These are phyloP conservation scores for Ceratocystis lukuohia DNA, from an alignment of 2,329 filamentous ascomycete species.

Conservation along the genomic window DNA sequence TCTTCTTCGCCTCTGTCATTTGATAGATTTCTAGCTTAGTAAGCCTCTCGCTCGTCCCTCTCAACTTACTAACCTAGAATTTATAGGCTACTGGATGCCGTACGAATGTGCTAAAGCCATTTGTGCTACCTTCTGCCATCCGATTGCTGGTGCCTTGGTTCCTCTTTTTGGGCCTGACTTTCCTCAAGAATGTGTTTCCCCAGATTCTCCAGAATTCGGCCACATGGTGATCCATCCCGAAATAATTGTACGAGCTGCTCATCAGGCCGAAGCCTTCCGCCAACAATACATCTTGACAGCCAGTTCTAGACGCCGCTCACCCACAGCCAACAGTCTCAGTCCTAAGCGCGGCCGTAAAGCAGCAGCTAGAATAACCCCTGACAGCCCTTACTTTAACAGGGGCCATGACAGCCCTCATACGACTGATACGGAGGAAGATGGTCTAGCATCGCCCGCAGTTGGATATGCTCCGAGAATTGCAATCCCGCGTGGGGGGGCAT, in stretches of 20 bases:
- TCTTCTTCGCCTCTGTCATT: not conserved
- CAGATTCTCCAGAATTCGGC: constrained; percentile 49
- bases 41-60: not conserved
- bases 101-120: constrained; percentile 74
- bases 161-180: constrained; percentile 83
- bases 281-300: constrained; percentile 23
- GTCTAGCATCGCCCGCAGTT: constrained; percentile 17
- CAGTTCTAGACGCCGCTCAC: constrained; percentile 6
- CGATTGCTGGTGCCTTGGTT: constrained; percentile 72
- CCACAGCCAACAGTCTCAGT: constrained; percentile 9
- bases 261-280: constrained; percentile 35
- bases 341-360: constrained; percentile 4
- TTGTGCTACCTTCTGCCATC: constrained; percentile 77
- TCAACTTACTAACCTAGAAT: constrained; percentile 11
- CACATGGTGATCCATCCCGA: constrained; percentile 51
- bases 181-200: constrained; percentile 53
- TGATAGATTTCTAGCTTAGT: constrained; percentile 19
- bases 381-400: constrained; percentile 9
- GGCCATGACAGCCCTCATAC: constrained; percentile 28
- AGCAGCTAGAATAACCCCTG: not conserved
- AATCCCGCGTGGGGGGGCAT: not conserved
- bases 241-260: constrained; percentile 40
- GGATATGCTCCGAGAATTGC: not conserved
- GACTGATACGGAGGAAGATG: constrained; percentile 31
- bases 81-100: constrained; percentile 87